Evolutionary conservation across 768 basidiomycete species (phyloP), one percentile per base, ranked within the genome.

Genomic region (Boletus coccyginus): DNA sequence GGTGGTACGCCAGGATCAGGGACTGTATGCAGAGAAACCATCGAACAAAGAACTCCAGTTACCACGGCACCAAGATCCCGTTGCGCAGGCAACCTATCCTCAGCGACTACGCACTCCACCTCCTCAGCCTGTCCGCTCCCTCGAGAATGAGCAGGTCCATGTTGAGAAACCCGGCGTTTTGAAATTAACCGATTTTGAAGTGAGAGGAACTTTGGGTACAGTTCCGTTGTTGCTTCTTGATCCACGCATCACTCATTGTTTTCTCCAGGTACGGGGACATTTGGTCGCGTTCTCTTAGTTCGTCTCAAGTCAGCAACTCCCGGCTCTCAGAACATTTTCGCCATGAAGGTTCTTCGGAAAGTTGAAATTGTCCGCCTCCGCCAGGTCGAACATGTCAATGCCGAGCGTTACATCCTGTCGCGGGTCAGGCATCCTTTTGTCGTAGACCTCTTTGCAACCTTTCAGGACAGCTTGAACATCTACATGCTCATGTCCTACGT

Each of bases 401-500:
- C 92, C 10, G 97, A 99, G 70, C 86, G 95, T 21, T 87, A 88
- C 66, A 98, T 98, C 62, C 85, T 99, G 36, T 92, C 92, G 19
- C 84, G 88, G 35, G 87, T 97, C 42, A 85, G 88, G 45, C 94
- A 98, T 69, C 94, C 95, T 3, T 98, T 98, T 74, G 85, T 99
- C 59, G 95, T 99, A 58, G 94, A 98, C 65, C 85, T 99, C 60
- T 96, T 91, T 67, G 92, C 90, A 41, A 94, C 93, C 14, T 95
- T 94, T 67, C 96, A 97, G 73, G 97, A 99, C 74, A 88, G 88
- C 66, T 76, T 94, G 66, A 98, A 99, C 78, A 87, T 98, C 47
- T 99, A 99, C 76, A 96, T 99, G 92, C 78, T 99, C 58, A 86
- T 98, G 77, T 95, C 93, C 48, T 96, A 94, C 68, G 85, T 96